A percentile compares a stretch with the other conserved stretches of the same genome.
These are phyloP conservation scores for Coemansia sp. DNA, from an alignment of 192 early-diverging fungal species.

Conservation along the genomic window DNA sequence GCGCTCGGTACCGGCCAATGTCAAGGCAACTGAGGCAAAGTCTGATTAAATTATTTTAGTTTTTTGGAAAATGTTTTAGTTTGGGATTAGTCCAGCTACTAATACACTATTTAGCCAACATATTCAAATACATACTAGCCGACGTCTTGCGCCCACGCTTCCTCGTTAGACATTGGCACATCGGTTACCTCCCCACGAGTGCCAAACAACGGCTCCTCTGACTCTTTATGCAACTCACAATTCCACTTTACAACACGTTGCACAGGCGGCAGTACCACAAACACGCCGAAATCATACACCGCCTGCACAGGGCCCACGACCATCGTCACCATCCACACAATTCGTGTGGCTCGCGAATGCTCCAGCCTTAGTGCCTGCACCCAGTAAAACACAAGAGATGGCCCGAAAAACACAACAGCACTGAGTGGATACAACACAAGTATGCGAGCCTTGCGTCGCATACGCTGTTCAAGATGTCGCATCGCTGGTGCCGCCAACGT, in stretches of 20 bases:
- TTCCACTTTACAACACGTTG: constrained; percentile 42
- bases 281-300: constrained; percentile 31
- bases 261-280: constrained; percentile 39
- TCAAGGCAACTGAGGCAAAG: constrained; percentile 9
- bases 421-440: constrained; percentile 46
- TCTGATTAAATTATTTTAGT: constrained; percentile 12
- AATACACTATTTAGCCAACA: too few relatives aligned
- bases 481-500: constrained; percentile 41
- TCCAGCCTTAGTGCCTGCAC: constrained; percentile 37
- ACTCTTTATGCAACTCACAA: constrained; percentile 43
- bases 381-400: constrained; percentile 38
- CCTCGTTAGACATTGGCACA: constrained; percentile 16
- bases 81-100: too few relatives aligned
- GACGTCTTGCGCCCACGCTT: constrained; percentile 34
- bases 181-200: constrained; percentile 24
- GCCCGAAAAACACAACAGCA: constrained; percentile 39
- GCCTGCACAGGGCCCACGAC: constrained; percentile 39
- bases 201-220: constrained; percentile 14
- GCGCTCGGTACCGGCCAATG: background rate
- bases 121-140: too few relatives aligned
- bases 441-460: constrained; percentile 44
- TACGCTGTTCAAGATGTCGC: constrained; percentile 43
- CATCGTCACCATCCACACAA: constrained; percentile 25
- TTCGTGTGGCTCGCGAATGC: constrained; percentile 11
- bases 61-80: too few relatives aligned